Percentiles rank a stretch among this genome's conserved stretches.
These are phyloP conservation scores for Botrytis medusae DNA, from an alignment of 2,329 filamentous ascomycete genomes.

Conservation along the genomic window DNA sequence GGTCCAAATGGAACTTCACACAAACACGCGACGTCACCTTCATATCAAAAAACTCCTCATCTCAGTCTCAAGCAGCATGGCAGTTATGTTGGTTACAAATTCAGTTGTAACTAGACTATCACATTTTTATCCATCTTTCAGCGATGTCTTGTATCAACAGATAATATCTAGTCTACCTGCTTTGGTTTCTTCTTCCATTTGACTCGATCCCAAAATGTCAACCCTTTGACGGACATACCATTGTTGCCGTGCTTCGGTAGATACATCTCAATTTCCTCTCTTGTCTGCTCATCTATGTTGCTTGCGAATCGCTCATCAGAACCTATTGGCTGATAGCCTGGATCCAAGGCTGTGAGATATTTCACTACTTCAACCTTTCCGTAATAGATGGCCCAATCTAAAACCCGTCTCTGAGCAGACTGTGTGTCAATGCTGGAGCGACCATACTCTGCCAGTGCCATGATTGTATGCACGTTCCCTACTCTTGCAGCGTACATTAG, in stretches of 20 bases:
- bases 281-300: not conserved
- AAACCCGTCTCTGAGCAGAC: constrained; percentile 12
- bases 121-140: not conserved
- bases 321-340: constrained; percentile 9
- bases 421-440: not conserved
- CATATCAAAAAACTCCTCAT: too few relatives aligned
- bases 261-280: constrained; percentile 13
- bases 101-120: too few relatives aligned
- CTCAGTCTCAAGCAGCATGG: not conserved
- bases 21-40: not conserved
- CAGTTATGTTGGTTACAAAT: not conserved
- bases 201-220: constrained; percentile 15
- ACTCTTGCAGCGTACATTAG: constrained; percentile 20
- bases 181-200: constrained; percentile 9
- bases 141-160: too few relatives aligned
- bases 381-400: constrained; percentile 20
- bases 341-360: constrained; percentile 10
- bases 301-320: constrained; percentile 5
- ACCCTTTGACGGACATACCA: not conserved
- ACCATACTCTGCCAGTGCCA: constrained; percentile 15
- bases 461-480: constrained; percentile 13
- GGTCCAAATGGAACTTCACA: not conserved
- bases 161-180: not conserved
- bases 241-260: constrained; percentile 3
- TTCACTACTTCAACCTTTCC: constrained; percentile 17